Evolutionary conservation across 2,329 filamentous ascomycete species (phyloP), one percentile per base, ranked within the genome.

Genomic region (Emergomyces pasteurianus): DNA sequence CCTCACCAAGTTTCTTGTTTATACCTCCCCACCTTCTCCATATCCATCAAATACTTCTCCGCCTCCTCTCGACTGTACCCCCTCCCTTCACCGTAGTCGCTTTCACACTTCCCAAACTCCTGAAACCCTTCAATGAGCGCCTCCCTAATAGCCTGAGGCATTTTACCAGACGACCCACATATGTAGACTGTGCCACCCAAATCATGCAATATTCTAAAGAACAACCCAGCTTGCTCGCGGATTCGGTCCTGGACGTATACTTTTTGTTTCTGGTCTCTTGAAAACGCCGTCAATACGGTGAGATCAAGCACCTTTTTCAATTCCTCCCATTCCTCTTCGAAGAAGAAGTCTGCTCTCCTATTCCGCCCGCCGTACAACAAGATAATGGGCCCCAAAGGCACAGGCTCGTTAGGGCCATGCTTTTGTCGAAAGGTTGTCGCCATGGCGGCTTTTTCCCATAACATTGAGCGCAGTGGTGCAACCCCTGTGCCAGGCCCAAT

Each of bases 361-460:
- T 89, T 95, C 38, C 94, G 86, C 65, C 89, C 90, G 12, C 94
- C 94, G 66, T 90, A 97, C 73, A 97, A 87, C 1, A 99, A 78
- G 0, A 89, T 67, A 2, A 80, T 80, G 0, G 78, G 76, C 4
- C 77, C 79, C 28, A 72, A 64, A 23, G 69, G 58, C 4, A 43
- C 38, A 38, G 62, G 64, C 49, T 72, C 68, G 3, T 68, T 62
- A 1, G 67, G 65, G 0, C 68, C 69, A 21, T 74, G 62, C 28
- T 71, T 66, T 16, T 69, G 62, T 36, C 68, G 67, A 40, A 69
- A 71, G 5, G 67, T 65, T 60, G 73, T 68, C 16, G 72, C 71
- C 14, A 77, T 65, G 1, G 71, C 70, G 1, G 73, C 71, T n/a
- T 90, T 87, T 66, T 95, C 86, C 70, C 88, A 86, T n/a, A 94